Evolutionary conservation across 2,329 filamentous ascomycete species (phyloP).

Genomic region (Phyllachora maydis): DNA sequence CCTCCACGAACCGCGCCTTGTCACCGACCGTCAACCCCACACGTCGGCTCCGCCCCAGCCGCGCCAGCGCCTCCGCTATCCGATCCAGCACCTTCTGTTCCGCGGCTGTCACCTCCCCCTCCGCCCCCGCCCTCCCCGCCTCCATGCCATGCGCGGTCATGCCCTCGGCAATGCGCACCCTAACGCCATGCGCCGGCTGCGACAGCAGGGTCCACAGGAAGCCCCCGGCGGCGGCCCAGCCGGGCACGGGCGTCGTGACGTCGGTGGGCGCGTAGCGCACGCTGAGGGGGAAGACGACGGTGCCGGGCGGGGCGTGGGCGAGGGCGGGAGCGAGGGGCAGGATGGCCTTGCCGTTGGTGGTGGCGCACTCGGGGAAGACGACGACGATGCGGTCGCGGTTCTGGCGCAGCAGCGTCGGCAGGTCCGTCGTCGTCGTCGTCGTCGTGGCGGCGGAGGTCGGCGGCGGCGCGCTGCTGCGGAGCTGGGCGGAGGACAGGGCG

Average conservation of each 20-base stretch:
- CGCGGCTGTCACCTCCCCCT: slow-evolving; percentile 20
- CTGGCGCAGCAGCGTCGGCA: slow-evolving; percentile 39
- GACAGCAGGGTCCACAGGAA: slow-evolving; percentile 81
- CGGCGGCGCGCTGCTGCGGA: slow-evolving; percentile 21
- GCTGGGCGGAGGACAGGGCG: slow-evolving; percentile 42
- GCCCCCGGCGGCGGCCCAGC: slow-evolving; percentile 38
- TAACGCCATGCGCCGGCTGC: slow-evolving; percentile 70
- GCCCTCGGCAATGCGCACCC: slow-evolving; percentile 71
- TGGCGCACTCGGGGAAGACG: slow-evolving; percentile 85
- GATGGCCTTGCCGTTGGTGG: slow-evolving; percentile 82
- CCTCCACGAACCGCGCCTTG: slow-evolving; percentile 63
- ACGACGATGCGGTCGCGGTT: slow-evolving; percentile 62
- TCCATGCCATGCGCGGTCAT: slow-evolving; percentile 15
- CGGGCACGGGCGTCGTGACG: slow-evolving; percentile 76
- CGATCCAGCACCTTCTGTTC: slow-evolving; percentile 57
- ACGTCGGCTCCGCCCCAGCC: slow-evolving; percentile 70
- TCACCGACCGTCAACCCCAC: slow-evolving; percentile 69
- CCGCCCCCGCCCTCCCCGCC: slow-evolving; percentile 8
- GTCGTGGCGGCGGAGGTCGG: too few species aligned
- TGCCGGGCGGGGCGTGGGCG: slow-evolving; percentile 40
- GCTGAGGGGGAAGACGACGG: slow-evolving; percentile 77
- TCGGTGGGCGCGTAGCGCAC: slow-evolving; percentile 77
- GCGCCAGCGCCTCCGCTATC: slow-evolving; percentile 69
- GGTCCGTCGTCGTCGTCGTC: slow-evolving; percentile 36
- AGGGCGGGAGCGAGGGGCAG: slow-evolving; percentile 66